Evolutionary conservation across 805 yeast species (phyloP).

Genomic region (Candida nemodendra): DNA sequence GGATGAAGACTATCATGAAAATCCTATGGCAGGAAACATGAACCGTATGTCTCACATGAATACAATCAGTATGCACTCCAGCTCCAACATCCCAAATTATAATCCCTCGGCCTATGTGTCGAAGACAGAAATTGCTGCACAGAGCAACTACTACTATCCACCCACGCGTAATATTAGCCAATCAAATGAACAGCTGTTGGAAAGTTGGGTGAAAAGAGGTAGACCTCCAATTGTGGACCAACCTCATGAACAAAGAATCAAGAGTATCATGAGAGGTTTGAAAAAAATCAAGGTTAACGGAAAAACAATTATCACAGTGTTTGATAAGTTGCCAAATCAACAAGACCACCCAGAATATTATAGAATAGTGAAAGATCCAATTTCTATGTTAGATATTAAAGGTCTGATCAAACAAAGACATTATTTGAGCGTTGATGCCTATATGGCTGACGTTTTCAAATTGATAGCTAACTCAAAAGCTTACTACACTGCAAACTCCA

Average conservation of each 20-base stretch:
- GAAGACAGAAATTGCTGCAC: conserved; percentile 26
- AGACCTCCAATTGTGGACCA: conserved; percentile 89
- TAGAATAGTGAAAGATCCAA: conserved; percentile 53
- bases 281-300: conserved; percentile 67
- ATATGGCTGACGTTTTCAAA: conserved; percentile 70
- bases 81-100: conserved; percentile 18
- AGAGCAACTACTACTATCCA: conserved; percentile 27
- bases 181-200: conserved; percentile 27
- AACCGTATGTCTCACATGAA: conserved; percentile 6
- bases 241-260: conserved; percentile 90
- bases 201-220: conserved; percentile 68
- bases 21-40: conserved; percentile 1
- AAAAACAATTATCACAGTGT: conserved; percentile 43
- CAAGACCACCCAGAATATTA: conserved; percentile 55
- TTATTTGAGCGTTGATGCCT: conserved; percentile 72
- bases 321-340: conserved; percentile 80
- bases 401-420: conserved; percentile 83
- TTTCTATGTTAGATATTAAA: conserved; percentile 70
- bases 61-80: conserved; percentile 5
- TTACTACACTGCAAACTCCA: conserved; percentile 58
- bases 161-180: conserved; percentile 24
- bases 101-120: conserved; percentile 29
- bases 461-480: conserved; percentile 73
- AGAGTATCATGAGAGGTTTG: conserved; percentile 76
- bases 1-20: conserved; percentile 20